Evolutionary conservation across 768 basidiomycete genomes (phyloP).

Genomic region (Auricularia sp.): DNA sequence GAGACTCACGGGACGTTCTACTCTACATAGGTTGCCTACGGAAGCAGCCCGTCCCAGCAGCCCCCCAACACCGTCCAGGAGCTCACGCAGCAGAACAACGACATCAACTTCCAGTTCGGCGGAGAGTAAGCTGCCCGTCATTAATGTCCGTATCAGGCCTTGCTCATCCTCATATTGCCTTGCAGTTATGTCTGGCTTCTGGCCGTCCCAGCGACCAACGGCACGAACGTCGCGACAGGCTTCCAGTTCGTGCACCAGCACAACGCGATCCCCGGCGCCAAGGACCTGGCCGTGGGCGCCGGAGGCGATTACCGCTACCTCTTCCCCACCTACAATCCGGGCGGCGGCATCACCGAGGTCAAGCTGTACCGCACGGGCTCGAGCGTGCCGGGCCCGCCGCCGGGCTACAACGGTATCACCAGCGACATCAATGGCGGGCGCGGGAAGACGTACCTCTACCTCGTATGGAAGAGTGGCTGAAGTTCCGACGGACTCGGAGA

Average conservation of each 20-base stretch:
- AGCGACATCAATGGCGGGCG: background rate
- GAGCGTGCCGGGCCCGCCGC: background rate
- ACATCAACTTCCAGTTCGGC: slow-evolving; percentile 1
- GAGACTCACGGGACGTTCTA: background rate
- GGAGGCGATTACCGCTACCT: slow-evolving; percentile 2
- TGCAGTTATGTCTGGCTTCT: background rate
- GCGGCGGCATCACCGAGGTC: background rate
- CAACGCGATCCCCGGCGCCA: background rate
- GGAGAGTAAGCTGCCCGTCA: background rate
- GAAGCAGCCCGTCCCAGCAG: background rate
- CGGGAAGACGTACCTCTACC: background rate
- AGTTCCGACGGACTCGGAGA: no score
- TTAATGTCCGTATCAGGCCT: background rate
- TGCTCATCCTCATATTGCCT: background rate
- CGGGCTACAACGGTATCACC: background rate
- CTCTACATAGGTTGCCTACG: background rate
- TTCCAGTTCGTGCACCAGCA: background rate
- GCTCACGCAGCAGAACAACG: background rate
- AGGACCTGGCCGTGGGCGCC: background rate
- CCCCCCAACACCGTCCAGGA: background rate
- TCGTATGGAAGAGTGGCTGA: background rate
- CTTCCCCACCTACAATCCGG: background rate
- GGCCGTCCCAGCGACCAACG: background rate
- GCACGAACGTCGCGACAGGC: background rate
- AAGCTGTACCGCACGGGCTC: background rate